A percentile compares a stretch with the other conserved stretches of the same genome.
phyloP scores from a whole-genome alignment of 2,329 filamentous ascomycete genomes.

The Colletotrichum navitas region DNA sequence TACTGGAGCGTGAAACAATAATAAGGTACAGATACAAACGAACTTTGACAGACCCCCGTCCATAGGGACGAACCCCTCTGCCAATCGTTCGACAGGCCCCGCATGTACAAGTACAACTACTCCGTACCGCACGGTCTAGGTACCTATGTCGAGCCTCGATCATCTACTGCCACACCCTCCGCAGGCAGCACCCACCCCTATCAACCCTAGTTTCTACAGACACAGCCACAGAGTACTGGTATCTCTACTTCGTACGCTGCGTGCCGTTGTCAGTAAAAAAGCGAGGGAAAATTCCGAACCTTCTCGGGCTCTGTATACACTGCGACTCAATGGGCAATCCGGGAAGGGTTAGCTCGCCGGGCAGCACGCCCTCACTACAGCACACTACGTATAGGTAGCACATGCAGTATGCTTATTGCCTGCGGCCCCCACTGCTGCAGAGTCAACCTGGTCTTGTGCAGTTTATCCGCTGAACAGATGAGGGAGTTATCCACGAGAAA shows the following conservation, averaged over 20 bases:
- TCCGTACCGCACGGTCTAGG: not conserved
- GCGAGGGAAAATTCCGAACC: not conserved
- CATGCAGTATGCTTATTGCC: not conserved
- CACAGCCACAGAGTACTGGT: not conserved
- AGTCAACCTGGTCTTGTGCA: too few relatives aligned
- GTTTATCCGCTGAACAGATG: slow-evolving; percentile 3
- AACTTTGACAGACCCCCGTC: not conserved
- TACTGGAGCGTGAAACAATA: slow-evolving; percentile 33
- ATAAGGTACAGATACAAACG: slow-evolving; percentile 2
- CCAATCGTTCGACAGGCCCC: too few relatives aligned
- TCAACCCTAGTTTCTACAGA: not conserved
- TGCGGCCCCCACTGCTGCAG: too few relatives aligned
- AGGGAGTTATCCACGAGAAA: not conserved
- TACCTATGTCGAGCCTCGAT: not conserved
- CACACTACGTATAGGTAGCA: too few relatives aligned
- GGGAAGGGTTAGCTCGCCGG: not conserved
- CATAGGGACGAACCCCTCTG: slow-evolving; percentile 31
- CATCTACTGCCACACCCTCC: slow-evolving; percentile 3
- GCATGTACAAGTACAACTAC: too few relatives aligned
- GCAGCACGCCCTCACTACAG: not conserved
- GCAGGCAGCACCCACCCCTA: not conserved
- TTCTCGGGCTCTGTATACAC: too few relatives aligned
- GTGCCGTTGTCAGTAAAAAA: not conserved
- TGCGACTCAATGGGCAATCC: not conserved
- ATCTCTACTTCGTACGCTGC: not conserved